A percentile compares a stretch with the other conserved stretches of the same genome.
Evolutionary conservation across 495 filamentous ascomycete species (phyloP).

Genomic region (Xylaria curta): DNA sequence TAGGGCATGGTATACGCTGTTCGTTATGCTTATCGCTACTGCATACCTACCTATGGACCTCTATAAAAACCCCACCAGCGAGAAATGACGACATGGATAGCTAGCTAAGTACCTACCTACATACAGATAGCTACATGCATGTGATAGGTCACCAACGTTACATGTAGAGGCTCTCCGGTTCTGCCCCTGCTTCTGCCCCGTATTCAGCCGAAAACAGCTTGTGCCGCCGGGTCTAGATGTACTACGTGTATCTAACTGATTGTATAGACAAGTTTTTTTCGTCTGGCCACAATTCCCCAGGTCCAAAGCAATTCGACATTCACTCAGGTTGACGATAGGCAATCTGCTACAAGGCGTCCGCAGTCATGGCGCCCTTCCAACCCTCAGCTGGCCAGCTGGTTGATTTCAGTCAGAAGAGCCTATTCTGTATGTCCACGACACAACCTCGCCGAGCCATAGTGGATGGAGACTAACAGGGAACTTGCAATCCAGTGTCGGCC

Average conservation of each 20-base stretch:
- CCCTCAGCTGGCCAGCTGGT: slow-evolving; percentile 51
- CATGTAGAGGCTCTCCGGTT: neutral
- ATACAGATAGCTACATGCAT: neutral
- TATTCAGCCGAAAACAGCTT: slow-evolving; percentile 15
- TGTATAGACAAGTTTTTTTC: neutral
- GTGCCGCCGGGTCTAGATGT: neutral
- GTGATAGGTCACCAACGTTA: neutral
- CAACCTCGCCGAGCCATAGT: neutral
- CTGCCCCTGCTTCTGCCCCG: neutral
- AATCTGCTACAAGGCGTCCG: slow-evolving; percentile 1
- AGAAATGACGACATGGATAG: slow-evolving; percentile 22
- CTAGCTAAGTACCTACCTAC: neutral
- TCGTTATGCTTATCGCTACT: neutral
- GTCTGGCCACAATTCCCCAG: neutral
- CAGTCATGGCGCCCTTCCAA: slow-evolving; percentile 38
- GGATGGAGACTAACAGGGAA: slow-evolving; percentile 26
- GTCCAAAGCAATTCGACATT: slow-evolving; percentile 5
- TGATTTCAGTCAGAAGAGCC: slow-evolving; percentile 69
- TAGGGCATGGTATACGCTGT: neutral
- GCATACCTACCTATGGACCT: neutral
- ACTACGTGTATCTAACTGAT: neutral
- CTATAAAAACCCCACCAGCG: neutral
- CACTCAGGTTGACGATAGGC: neutral
- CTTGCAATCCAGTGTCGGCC: slow-evolving; percentile 62
- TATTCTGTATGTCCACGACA: slow-evolving; percentile 60